phyloP scores from a whole-genome alignment of 352 stramenopile species.

The Bremia lactucae region DNA sequence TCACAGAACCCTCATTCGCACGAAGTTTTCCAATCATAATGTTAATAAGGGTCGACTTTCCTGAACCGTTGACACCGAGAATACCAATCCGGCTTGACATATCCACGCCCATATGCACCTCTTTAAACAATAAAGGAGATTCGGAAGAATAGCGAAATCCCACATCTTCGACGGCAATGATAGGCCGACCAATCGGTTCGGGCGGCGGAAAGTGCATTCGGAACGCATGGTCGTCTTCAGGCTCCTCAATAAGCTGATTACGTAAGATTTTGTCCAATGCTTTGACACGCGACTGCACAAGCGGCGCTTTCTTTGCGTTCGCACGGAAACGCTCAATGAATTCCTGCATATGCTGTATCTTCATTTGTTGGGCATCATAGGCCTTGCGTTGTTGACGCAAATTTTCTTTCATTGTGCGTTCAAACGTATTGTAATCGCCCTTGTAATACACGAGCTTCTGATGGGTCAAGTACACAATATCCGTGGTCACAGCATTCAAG shows the following conservation, averaged over 20 bases:
- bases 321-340: constrained; percentile 94
- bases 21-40: constrained; percentile 92
- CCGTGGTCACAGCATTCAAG: constrained; percentile 93
- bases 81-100: constrained; percentile 91
- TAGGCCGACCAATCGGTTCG: constrained; percentile 90
- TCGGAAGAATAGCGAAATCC: constrained; percentile 63
- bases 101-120: constrained; percentile 96
- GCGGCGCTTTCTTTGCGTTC: constrained; percentile 92
- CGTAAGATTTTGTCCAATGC: constrained; percentile 79
- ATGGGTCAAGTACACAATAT: constrained; percentile 90
- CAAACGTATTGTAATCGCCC: constrained; percentile 95
- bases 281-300: constrained; percentile 96
- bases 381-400: constrained; percentile 88
- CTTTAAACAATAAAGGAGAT: constrained; percentile 55
- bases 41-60: constrained; percentile 95
- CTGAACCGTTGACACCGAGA: constrained; percentile 87
- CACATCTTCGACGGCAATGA: constrained; percentile 90
- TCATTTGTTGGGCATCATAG: constrained; percentile 82
- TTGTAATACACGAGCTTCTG: constrained; percentile 90
- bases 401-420: constrained; percentile 89
- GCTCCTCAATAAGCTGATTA: constrained; percentile 86
- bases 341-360: constrained; percentile 94
- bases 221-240: constrained; percentile 90
- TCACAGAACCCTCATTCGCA: constrained; percentile 76
- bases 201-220: constrained; percentile 91